Evolutionary conservation across 1,284 basidiomycete genomes (phyloP).

Genomic region (Ceratobasidium sp.): DNA sequence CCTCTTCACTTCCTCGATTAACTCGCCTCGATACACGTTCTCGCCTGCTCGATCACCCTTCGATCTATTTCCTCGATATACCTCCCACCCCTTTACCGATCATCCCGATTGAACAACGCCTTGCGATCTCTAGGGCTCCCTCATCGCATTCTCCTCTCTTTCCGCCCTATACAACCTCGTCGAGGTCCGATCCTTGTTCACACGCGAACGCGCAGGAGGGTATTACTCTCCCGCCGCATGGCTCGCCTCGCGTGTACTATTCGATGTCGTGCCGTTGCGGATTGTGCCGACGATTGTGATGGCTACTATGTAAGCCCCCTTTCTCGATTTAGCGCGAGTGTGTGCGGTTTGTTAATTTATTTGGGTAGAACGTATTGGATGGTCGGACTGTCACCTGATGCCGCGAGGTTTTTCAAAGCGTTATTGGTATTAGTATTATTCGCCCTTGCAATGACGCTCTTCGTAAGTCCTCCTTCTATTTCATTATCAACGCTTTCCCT

Average conservation of each 20-base stretch:
- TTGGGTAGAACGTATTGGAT: conserved; percentile 86
- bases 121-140: conserved; percentile 69
- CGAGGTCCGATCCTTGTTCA: conserved; percentile 83
- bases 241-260: conserved; percentile 85
- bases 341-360: conserved; percentile 51
- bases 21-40: too few relatives aligned
- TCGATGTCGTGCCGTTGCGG: conserved; percentile 87
- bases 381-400: conserved; percentile 82
- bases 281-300: conserved; percentile 88
- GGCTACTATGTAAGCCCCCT: conserved; percentile 73
- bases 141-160: conserved; percentile 88
- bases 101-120: conserved; percentile 29
- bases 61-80: not conserved
- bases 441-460: conserved; percentile 85
- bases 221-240: conserved; percentile 91
- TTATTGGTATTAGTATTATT: conserved; percentile 82
- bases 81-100: conserved; percentile 2
- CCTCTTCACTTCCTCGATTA: too few relatives aligned
- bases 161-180: conserved; percentile 90
- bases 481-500: too few relatives aligned
- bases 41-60: too few relatives aligned
- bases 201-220: conserved; percentile 83
- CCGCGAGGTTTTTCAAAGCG: conserved; percentile 85
- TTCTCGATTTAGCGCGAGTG: conserved; percentile 20
- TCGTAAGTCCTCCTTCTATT: conserved; percentile 64